Conservation (phyloP, 73 alveolate genomes). For the Stentor roeselii region DNA sequence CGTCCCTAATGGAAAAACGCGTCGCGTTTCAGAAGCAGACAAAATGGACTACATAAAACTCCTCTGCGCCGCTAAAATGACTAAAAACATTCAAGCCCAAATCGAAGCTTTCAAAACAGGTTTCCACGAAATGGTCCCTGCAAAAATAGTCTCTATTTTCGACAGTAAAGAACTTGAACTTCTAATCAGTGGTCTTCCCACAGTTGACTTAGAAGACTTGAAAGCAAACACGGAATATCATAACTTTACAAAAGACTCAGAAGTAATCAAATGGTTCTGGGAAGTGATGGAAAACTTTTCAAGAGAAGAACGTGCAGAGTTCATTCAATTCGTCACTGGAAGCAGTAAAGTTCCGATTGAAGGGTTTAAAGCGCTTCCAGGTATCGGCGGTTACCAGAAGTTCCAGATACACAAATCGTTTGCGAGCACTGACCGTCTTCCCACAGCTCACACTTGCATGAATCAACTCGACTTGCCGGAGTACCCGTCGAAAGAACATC, state of each 20-base stretch:
- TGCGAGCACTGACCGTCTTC: conserved; percentile 79
- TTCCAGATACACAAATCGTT: conserved; percentile 82
- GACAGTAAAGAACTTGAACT: conserved; percentile 92
- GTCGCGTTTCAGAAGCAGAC: conserved; percentile 84
- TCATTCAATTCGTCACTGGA: conserved; percentile 91
- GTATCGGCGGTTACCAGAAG: conserved; percentile 96
- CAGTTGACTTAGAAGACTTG: conserved; percentile 93
- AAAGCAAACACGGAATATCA: conserved; percentile 93
- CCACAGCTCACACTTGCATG: conserved; percentile 93
- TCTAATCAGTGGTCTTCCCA: conserved; percentile 97
- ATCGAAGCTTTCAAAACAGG: conserved; percentile 75
- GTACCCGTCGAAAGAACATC: conserved; percentile 88
- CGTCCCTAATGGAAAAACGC: conserved; percentile 82
- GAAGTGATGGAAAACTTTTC: conserved; percentile 87
- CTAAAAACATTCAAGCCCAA: conserved; percentile 61
- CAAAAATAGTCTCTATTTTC: conserved; percentile 76
- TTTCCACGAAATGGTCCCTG: conserved; percentile 95
- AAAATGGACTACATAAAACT: conserved; percentile 34
- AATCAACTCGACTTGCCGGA: conserved; percentile 93
- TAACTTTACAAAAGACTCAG: conserved; percentile 82
- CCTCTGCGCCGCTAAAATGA: conserved; percentile 43
- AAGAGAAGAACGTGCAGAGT: conserved; percentile 84
- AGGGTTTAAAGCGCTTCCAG: conserved; percentile 94
- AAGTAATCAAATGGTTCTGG: conserved; percentile 91
- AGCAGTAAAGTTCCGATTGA: conserved; percentile 98